phyloP scores from a whole-genome alignment of 768 basidiomycete genomes.

The Ephemerocybe angulata region DNA sequence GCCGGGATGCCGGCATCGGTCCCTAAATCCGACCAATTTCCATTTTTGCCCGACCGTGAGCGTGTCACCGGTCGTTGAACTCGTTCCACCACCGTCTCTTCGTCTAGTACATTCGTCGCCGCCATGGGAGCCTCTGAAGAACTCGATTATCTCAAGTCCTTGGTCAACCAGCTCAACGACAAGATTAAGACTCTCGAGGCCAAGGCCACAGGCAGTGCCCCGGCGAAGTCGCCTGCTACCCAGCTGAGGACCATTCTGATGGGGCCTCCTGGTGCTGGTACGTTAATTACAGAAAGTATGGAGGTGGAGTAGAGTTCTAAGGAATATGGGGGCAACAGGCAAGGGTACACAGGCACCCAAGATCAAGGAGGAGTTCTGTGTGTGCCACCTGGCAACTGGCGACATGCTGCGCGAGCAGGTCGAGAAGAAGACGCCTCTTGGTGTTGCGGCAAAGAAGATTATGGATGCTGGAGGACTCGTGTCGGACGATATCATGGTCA shows the following conservation, averaged over 20 bases:
- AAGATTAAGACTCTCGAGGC: conserved; percentile 83
- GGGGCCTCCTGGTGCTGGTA: conserved; percentile 96
- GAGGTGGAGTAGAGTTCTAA: background rate
- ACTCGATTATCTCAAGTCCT: conserved; percentile 91
- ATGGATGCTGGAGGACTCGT: conserved; percentile 98
- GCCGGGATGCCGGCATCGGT: no score
- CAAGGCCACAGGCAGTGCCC: conserved; percentile 50
- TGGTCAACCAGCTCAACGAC: conserved; percentile 85
- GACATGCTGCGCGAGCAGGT: conserved; percentile 99
- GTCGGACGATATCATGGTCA: conserved; percentile 94
- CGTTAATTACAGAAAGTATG: conserved; percentile 22
- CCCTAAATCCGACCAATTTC: no score
- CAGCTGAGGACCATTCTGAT: conserved; percentile 90
- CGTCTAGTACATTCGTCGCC: no score
- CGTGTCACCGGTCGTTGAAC: no score
- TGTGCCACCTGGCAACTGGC: conserved; percentile 97
- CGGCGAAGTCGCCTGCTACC: conserved; percentile 59
- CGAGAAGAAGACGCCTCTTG: conserved; percentile 77
- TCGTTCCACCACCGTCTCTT: no score
- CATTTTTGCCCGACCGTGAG: no score
- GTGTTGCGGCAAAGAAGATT: conserved; percentile 91
- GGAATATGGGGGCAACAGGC: conserved; percentile 60
- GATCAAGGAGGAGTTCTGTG: conserved; percentile 89
- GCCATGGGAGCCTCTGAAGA: conserved; percentile 68
- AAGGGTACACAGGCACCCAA: conserved; percentile 98